Evolutionary conservation across 768 basidiomycete genomes (phyloP), one percentile per base, ranked within the genome.

Genomic region (Lactifluus echinatus): DNA sequence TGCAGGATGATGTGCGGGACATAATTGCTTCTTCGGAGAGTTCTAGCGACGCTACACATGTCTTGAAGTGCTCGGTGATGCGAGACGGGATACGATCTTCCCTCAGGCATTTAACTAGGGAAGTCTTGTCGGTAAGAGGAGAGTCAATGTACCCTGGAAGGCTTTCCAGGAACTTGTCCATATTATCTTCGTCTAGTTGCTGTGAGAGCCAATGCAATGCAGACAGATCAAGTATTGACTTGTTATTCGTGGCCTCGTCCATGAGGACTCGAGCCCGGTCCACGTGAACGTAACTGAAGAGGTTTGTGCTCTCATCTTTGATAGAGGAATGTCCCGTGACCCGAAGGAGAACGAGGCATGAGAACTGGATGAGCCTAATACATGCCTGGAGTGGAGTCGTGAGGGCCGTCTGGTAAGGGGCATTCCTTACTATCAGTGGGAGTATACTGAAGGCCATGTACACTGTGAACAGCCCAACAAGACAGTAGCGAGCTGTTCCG

Each of bases 371-470:
- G 24, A 50, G 37, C 17, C 24, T 26, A 26, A 39, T 2, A n/a
- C 36, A 37, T 3, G 34, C 50, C 7, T 42, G 37, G 31, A 52
- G 24, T 28, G 52, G 52, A 15, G 52, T 53, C 4, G 52, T 53
- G 10, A 58, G 26, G 14, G 57, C 44, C 10, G 53, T 59, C 11
- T 59, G 46, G 12, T 59, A 59, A 5, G 57, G 57, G 29, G 50
- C 15, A 8, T 55, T 54, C 29, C 8, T 21, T n/a, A 54, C 19
- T 8, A 59, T 34, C 11, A 59, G 44, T 5, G 57, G 57, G 4
- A 42, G 28, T 21, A 59, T 19, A 11, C 51, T 59, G 24, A 48
- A 31, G n/a, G 21, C 21, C 33, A 42, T 24, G 33, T 59, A 59
- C 2, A 40, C 33, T 2, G 28, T 19, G 0, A 40, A 17, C 19